Evolutionary conservation across 2,329 filamentous ascomycete genomes (phyloP), one percentile per base, ranked within the genome.

Genomic region (Aspergillus japonicus): DNA sequence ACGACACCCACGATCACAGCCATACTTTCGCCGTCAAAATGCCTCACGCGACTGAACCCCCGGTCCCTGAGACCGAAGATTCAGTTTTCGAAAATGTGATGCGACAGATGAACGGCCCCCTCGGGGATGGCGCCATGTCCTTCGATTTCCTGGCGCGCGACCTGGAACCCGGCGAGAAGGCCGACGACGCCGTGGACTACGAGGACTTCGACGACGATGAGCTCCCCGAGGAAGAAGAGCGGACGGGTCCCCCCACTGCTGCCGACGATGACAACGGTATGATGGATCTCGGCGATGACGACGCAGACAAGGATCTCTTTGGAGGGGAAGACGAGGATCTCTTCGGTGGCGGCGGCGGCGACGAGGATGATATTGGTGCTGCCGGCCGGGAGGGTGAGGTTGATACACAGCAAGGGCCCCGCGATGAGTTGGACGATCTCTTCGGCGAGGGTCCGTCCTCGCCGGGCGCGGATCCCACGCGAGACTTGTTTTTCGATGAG

Each of bases 191-290:
- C 47, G 80, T 95, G 63, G 95, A 99, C 72, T 99, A 84, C 68
- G 92, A 91, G 72, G 91, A 96, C 71, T 93, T 98, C 63, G 89
- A 89, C 65, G 94, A 98, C 73, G 92, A 96, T 71, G 93, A 97
- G 64, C 83, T 96, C 7, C 89, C 92, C 11, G 91, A 95, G 44
- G 81, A 82, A 66, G 77, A 78, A 49, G 66, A 66, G 50, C 49
- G 55, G 59, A 64, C 66, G 10, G 53, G 67, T 44, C 48, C 51
- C 19, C 24, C 60, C 23, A 42, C 59, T 16, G 66, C 33, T 35
- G 33, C 59, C 16, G 66, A 29, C 1, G 33, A 35, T 3, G 33
- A 82, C 82, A 72, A 81, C 80, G 69, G 78, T 81, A 85, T 79
- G 75, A 14, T 88, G 82, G 4, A 87, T 83, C 86, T 87, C 39